phyloP scores from a whole-genome alignment of 108 stramenopile genomes.

The Bacterosira constricta region DNA sequence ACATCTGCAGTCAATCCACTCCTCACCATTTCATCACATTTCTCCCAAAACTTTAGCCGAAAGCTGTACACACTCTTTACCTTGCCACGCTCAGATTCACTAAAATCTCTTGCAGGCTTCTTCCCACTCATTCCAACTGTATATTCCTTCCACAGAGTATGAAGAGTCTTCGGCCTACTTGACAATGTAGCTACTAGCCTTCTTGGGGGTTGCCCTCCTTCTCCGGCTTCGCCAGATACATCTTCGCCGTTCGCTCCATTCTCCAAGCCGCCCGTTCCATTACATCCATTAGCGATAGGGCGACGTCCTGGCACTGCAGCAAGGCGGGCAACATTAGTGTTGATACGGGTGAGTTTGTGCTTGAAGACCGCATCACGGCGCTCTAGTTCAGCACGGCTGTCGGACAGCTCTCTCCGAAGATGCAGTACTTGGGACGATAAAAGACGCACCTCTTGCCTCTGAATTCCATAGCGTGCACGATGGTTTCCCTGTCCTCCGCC shows the following conservation, averaged over 20 bases:
- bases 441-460: background rate
- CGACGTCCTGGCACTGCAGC: background rate
- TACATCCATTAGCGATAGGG: background rate
- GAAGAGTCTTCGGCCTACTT: conserved; percentile 17
- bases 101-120: conserved; percentile 43
- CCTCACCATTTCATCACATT: background rate
- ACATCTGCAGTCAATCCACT: background rate
- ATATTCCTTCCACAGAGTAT: conserved; percentile 48
- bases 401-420: background rate
- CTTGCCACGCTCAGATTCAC: conserved; percentile 27
- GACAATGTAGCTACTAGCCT: background rate
- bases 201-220: background rate
- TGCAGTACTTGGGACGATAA: too few relatives aligned
- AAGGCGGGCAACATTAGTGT: background rate
- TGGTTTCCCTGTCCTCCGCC: too few relatives aligned
- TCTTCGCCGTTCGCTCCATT: background rate
- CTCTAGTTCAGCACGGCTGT: background rate
- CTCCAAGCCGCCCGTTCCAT: too few relatives aligned
- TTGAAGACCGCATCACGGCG: background rate
- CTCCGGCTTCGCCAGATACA: background rate
- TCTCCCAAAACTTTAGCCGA: conserved; percentile 8
- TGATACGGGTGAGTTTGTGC: background rate
- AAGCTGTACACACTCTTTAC: conserved; percentile 16
- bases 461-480: background rate
- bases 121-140: conserved; percentile 30